These are phyloP conservation scores for Globisporangium polare DNA, from an alignment of 352 stramenopile genomes.

Conservation along the genomic window DNA sequence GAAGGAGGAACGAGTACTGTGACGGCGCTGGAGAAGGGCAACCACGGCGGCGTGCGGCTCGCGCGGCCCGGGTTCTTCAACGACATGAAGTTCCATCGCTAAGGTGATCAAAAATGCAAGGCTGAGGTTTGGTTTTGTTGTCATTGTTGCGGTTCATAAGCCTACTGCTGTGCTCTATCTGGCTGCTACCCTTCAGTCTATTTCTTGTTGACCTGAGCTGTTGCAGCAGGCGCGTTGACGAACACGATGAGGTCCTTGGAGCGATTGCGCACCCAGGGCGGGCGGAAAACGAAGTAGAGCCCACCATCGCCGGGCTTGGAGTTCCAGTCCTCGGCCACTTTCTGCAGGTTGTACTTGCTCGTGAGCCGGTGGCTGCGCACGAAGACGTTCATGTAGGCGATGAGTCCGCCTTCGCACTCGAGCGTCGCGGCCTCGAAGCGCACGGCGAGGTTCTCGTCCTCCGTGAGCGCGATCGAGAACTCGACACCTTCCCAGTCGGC, in stretches of 20 bases:
- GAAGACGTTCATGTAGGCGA: constrained; percentile 85
- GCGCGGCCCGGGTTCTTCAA: constrained; percentile 63
- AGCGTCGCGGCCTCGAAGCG: constrained; percentile 43
- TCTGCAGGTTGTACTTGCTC: constrained; percentile 72
- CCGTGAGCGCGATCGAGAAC: constrained; percentile 47
- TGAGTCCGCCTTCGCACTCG: constrained; percentile 54
- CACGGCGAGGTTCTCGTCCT: constrained; percentile 63
- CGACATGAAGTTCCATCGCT: constrained; percentile 70
- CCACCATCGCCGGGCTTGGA: constrained; percentile 53
- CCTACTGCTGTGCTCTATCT: not conserved
- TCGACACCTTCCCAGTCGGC: constrained; percentile 58
- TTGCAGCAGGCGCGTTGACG: constrained; percentile 12
- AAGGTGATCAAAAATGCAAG: not conserved
- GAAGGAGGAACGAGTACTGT: constrained; percentile 45
- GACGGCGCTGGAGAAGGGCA: constrained; percentile 27
- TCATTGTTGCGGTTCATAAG: not conserved
- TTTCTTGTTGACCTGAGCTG: constrained; percentile 1
- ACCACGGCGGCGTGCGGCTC: constrained; percentile 62
- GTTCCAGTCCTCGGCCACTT: constrained; percentile 81
- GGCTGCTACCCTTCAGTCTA: not conserved
- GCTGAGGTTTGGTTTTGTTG: no score
- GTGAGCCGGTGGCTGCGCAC: constrained; percentile 57
- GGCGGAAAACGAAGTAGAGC: constrained; percentile 56
- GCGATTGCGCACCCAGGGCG: constrained; percentile 59
- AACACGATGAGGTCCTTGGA: constrained; percentile 54